Evolutionary conservation across 768 basidiomycete species (phyloP).

Genomic region (Collybia sordida): DNA sequence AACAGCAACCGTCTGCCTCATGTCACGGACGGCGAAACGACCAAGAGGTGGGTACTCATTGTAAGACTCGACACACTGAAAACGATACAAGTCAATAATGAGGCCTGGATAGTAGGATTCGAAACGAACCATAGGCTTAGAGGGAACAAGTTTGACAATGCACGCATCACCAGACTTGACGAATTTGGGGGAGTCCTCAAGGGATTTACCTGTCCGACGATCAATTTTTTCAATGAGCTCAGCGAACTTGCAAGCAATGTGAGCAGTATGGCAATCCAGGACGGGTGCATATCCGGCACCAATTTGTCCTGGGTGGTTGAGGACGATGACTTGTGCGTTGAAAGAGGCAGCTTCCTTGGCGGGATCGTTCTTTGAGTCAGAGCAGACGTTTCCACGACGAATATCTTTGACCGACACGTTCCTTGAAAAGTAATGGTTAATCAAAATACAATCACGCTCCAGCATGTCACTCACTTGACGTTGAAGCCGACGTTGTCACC

Average conservation of each 20-base stretch:
- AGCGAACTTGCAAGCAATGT: conserved; percentile 99
- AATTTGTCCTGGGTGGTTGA: conserved; percentile 99
- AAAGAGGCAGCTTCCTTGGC: conserved; percentile 99
- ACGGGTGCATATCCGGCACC: conserved; percentile 99
- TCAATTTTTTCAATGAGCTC: conserved; percentile 99
- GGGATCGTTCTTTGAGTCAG: conserved; percentile 99
- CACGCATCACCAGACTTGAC: conserved; percentile 99
- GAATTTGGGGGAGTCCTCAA: conserved; percentile 90
- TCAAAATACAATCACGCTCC: background rate
- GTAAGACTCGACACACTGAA: conserved; percentile 67
- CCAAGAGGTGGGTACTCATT: conserved; percentile 98
- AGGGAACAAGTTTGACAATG: conserved; percentile 96
- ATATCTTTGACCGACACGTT: conserved; percentile 99
- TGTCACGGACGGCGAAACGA: conserved; percentile 99
- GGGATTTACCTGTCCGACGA: conserved; percentile 93
- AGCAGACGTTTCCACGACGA: conserved; percentile 98
- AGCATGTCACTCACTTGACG: conserved; percentile 68
- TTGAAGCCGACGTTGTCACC: conserved; percentile 99
- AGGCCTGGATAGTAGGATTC: no score
- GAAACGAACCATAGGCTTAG: conserved; percentile 80
- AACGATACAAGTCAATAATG: background rate
- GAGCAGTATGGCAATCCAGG: conserved; percentile 99
- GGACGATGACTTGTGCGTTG: conserved; percentile 99
- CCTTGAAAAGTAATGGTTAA: conserved; percentile 38
- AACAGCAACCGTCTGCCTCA: conserved; percentile 99